A percentile compares a stretch with the other conserved stretches of the same genome.
Evolutionary conservation across 306 rosid genomes (phyloP).

Genomic region (Quercus mongolica): DNA sequence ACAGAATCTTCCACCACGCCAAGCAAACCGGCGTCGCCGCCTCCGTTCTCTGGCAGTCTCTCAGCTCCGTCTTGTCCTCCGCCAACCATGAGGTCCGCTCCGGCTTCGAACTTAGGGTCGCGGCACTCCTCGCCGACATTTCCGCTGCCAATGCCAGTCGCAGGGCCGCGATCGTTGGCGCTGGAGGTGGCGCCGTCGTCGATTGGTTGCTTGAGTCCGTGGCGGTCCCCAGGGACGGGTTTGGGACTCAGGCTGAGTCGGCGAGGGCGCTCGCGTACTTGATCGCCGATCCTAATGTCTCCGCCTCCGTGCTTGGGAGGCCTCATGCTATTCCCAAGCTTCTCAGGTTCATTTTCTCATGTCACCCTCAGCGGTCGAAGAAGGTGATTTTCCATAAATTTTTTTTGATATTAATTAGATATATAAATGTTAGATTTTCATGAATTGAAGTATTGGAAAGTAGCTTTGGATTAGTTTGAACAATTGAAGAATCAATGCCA

Average conservation of each 20-base stretch:
- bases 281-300: constrained; percentile 84
- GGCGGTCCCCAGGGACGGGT: constrained; percentile 62
- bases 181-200: constrained; percentile 87
- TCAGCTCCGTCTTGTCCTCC: constrained; percentile 75
- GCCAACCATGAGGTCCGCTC: constrained; percentile 92
- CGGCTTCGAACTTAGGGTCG: constrained; percentile 90
- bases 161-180: constrained; percentile 83
- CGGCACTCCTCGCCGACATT: constrained; percentile 85
- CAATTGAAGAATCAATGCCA: constrained; percentile 9
- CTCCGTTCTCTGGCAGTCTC: constrained; percentile 82
- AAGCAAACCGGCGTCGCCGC: constrained; percentile 79
- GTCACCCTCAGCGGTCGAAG: constrained; percentile 80
- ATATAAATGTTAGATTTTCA: not conserved
- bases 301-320: constrained; percentile 69
- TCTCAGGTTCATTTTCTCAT: constrained; percentile 79
- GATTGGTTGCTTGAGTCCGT: constrained; percentile 95
- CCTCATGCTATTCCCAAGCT: constrained; percentile 86
- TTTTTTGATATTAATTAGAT: not conserved
- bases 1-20: constrained; percentile 52
- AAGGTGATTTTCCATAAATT: constrained; percentile 37
- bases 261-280: constrained; percentile 93
- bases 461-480: constrained; percentile 11
- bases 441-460: not conserved
- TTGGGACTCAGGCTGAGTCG: constrained; percentile 81
- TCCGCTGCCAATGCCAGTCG: constrained; percentile 75